Conservation (phyloP, 208 protist genomes). For the Spongospora subterranea region DNA sequence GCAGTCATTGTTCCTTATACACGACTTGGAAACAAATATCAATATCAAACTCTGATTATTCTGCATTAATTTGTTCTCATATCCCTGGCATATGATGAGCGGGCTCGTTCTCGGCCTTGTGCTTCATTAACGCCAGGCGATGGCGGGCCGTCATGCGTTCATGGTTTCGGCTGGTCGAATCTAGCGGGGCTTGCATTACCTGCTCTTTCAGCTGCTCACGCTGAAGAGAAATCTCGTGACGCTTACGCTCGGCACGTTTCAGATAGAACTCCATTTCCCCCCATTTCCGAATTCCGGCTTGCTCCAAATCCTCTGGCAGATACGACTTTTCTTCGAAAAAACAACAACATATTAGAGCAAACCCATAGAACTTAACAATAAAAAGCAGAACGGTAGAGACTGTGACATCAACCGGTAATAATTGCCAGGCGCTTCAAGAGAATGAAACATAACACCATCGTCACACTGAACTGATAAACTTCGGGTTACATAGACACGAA, state of each 20-base stretch:
- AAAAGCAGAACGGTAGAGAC: no score
- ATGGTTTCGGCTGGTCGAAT: background rate
- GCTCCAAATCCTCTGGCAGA: background rate
- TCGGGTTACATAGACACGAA: no score
- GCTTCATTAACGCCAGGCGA: background rate
- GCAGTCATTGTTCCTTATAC: no score
- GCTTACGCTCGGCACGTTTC: background rate
- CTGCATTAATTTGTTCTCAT: no score
- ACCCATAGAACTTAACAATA: background rate
- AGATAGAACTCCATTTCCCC: background rate
- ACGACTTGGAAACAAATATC: no score
- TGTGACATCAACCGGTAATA: no score
- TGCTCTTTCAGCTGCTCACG: background rate
- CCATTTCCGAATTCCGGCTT: background rate
- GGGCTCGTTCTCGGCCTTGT: no score
- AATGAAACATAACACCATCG: no score
- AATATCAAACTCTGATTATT: no score
- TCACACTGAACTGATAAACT: no score
- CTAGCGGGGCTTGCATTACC: background rate
- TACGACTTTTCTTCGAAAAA: background rate
- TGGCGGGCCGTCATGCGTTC: background rate
- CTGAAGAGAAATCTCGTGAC: background rate
- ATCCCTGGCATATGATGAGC: no score
- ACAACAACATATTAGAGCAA: background rate
- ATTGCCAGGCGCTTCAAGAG: no score